phyloP scores from a whole-genome alignment of 108 stramenopile species.

The Conticribra guillardii region DNA sequence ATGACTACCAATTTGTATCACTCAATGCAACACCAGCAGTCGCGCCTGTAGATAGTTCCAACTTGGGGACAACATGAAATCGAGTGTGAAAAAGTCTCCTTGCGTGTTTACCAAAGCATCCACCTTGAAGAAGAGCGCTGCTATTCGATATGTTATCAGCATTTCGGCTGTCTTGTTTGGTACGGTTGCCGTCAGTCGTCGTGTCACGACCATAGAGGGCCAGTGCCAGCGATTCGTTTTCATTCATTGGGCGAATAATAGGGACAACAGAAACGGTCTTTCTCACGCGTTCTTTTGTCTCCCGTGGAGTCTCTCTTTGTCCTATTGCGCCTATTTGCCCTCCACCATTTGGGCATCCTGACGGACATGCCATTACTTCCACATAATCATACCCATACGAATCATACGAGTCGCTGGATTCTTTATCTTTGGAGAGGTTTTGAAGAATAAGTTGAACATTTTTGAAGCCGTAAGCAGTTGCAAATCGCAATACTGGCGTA shows the following conservation, averaged over 20 bases:
- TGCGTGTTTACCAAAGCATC: constrained; percentile 31
- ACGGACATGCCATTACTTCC: constrained; percentile 98
- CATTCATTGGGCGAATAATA: constrained; percentile 18
- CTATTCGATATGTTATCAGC: not conserved
- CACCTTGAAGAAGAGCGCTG: constrained; percentile 5
- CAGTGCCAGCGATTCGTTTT: constrained; percentile 8
- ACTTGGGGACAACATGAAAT: constrained; percentile 82
- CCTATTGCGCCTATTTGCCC: constrained; percentile 74
- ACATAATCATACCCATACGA: constrained; percentile 75
- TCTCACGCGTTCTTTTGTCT: constrained; percentile 71
- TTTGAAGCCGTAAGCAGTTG: constrained; percentile 96
- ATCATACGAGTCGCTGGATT: not conserved
- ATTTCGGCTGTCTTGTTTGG: not conserved
- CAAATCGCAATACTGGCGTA: constrained; percentile 80
- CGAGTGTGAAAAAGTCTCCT: constrained; percentile 57
- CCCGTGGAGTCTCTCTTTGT: constrained; percentile 76
- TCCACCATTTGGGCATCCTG: constrained; percentile 97
- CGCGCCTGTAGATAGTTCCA: constrained; percentile 81
- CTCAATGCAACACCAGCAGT: constrained; percentile 77
- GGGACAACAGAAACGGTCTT: constrained; percentile 40
- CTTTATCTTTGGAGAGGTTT: constrained; percentile 41
- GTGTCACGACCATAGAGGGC: constrained; percentile 2
- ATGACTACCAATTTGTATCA: constrained; percentile 79
- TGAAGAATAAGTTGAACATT: constrained; percentile 90
- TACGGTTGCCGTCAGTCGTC: not conserved